A percentile compares a stretch with the other conserved stretches of the same genome.
Conservation (phyloP, 1,284 basidiomycete genomes). For the Malassezia pachydermatis region DNA sequence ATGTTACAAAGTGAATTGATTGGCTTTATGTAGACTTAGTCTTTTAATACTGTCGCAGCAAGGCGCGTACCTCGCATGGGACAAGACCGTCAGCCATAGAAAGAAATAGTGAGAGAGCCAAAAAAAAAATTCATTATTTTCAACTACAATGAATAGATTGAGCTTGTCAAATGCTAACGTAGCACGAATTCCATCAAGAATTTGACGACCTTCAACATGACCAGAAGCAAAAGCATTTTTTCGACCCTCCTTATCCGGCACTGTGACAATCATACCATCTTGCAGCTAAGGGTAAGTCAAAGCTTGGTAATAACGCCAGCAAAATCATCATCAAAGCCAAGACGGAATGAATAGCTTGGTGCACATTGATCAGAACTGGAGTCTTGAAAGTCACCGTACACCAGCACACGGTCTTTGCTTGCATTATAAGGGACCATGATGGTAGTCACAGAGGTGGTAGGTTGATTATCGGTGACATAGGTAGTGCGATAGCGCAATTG, state of each 20-base stretch:
- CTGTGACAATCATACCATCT: slow-evolving; percentile 29
- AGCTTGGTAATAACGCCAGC: not conserved
- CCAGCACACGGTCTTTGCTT: slow-evolving; percentile 23
- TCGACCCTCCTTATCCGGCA: slow-evolving; percentile 30
- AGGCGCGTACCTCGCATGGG: no score
- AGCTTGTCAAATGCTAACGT: slow-evolving; percentile 5
- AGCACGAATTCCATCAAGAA: slow-evolving; percentile 28
- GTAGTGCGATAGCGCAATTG: slow-evolving; percentile 27
- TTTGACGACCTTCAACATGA: slow-evolving; percentile 23
- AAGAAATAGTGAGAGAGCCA: no score
- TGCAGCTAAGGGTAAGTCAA: not conserved
- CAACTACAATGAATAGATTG: slow-evolving; percentile 18
- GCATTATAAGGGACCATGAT: slow-evolving; percentile 23
- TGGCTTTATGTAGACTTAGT: no score
- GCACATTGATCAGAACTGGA: slow-evolving; percentile 23
- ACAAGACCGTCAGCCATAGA: no score
- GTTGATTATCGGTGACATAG: not conserved
- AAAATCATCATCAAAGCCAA: not conserved
- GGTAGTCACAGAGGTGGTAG: slow-evolving; percentile 21
- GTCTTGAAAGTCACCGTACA: slow-evolving; percentile 21
- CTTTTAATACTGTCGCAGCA: no score
- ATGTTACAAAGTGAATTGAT: no score
- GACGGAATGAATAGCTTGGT: slow-evolving; percentile 22
- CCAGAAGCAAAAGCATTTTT: slow-evolving; percentile 25
- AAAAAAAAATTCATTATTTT: no score